Evolutionary conservation across 2,329 filamentous ascomycete species (phyloP).

Genomic region (Colletotrichum acutatum): DNA sequence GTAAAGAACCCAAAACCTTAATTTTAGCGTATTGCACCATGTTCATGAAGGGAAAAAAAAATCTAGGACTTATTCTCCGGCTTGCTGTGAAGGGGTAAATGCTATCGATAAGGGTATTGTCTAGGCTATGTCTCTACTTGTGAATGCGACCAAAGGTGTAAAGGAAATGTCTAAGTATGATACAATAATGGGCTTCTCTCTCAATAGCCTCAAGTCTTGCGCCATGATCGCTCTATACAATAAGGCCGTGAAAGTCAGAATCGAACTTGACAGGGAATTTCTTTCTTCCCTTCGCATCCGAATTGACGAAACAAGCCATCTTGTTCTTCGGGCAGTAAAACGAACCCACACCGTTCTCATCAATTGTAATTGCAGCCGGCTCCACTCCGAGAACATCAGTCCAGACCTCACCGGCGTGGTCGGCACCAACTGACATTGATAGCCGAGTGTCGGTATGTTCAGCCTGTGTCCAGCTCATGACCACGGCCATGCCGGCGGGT

Average conservation of each 20-base stretch:
- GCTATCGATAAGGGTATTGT: not conserved
- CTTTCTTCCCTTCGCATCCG: slow-evolving; percentile 23
- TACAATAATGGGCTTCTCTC: not conserved
- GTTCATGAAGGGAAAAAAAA: too few species aligned
- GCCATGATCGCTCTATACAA: not conserved
- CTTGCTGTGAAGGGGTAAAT: too few species aligned
- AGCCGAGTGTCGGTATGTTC: slow-evolving; percentile 11
- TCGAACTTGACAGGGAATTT: slow-evolving; percentile 20
- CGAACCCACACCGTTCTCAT: slow-evolving; percentile 8
- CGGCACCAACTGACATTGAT: slow-evolving; percentile 18
- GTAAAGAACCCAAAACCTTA: too few species aligned
- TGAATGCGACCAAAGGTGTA: not conserved
- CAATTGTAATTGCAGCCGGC: slow-evolving; percentile 3
- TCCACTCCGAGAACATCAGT: slow-evolving; percentile 19
- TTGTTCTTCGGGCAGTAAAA: slow-evolving; percentile 18
- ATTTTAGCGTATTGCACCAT: too few species aligned
- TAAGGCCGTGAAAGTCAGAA: slow-evolving; percentile 6
- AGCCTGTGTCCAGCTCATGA: slow-evolving; percentile 25
- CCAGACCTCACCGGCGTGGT: slow-evolving; percentile 21
- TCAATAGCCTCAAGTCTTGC: not conserved
- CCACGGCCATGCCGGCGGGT: slow-evolving; percentile 15
- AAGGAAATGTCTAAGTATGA: not conserved
- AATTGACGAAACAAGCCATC: slow-evolving; percentile 25
- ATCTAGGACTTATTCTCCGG: too few species aligned
- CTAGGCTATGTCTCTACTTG: not conserved